Conservation (phyloP, 495 filamentous ascomycete species). For the Podospora bellae-mahoneyi region DNA sequence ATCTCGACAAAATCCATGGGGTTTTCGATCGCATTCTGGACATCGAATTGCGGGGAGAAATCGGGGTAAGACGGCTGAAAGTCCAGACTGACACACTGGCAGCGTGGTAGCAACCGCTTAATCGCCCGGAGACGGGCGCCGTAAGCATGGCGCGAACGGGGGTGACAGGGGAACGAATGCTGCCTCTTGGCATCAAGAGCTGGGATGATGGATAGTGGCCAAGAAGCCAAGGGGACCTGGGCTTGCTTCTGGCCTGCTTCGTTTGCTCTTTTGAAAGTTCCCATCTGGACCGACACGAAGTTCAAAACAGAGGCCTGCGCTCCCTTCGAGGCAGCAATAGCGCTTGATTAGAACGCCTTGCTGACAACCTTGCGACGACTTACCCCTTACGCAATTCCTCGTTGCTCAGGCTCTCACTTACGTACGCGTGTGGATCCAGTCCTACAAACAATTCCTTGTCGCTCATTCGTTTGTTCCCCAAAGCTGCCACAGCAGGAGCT, state of each 20-base stretch:
- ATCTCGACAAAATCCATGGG: background rate
- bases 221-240: background rate
- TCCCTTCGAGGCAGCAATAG: background rate
- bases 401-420: background rate
- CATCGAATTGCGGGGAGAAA: background rate
- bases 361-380: too few species aligned
- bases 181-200: constrained; percentile 1
- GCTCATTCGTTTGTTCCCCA: background rate
- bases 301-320: constrained; percentile 1
- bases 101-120: background rate
- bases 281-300: background rate
- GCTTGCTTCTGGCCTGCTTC: background rate
- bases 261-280: background rate
- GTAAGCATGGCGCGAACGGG: background rate
- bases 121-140: background rate
- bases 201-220: constrained; percentile 3
- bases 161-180: background rate
- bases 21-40: background rate
- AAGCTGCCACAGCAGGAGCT: background rate
- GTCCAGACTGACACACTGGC: background rate
- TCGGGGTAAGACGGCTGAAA: background rate
- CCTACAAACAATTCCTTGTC: background rate
- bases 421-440: background rate
- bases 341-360: background rate
- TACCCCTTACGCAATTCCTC: background rate